phyloP scores from a whole-genome alignment of 306 rosid species.

The Hippophae rhamnoides region DNA sequence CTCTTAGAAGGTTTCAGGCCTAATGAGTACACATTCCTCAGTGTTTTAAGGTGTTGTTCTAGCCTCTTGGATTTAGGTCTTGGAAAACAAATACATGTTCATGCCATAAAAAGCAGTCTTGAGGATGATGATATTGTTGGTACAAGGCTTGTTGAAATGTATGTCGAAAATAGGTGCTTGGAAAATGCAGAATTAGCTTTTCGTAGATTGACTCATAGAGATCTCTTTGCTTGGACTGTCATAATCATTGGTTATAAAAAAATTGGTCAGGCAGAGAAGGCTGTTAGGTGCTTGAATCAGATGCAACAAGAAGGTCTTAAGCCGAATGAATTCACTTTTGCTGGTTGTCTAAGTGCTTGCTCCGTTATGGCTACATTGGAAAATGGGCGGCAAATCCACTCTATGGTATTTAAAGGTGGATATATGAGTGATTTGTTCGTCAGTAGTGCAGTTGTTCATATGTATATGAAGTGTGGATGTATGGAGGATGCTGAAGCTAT shows the following conservation, averaged over 20 bases:
- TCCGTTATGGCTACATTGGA: slow-evolving; percentile 14
- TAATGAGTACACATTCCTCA: slow-evolving; percentile 23
- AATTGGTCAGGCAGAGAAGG: slow-evolving; percentile 27
- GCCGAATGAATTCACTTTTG: slow-evolving; percentile 31
- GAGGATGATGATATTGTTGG: slow-evolving; percentile 21
- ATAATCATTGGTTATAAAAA: slow-evolving; percentile 30
- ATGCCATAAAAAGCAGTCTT: slow-evolving; percentile 26
- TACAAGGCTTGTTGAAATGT: slow-evolving; percentile 32
- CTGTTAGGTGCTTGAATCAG: slow-evolving; percentile 16
- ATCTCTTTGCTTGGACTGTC: slow-evolving; percentile 28
- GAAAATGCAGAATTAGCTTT: slow-evolving; percentile 27
- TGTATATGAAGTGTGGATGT: slow-evolving; percentile 5
- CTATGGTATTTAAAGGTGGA: slow-evolving; percentile 3
- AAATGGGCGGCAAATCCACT: slow-evolving; percentile 5
- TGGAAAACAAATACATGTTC: slow-evolving; percentile 29
- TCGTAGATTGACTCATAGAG: slow-evolving; percentile 10
- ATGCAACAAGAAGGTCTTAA: slow-evolving; percentile 22
- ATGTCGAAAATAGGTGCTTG: slow-evolving; percentile 28
- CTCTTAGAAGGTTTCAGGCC: slow-evolving; percentile 32
- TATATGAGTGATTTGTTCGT: background rate
- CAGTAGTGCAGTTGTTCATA: slow-evolving; percentile 1
- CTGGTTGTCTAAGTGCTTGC: slow-evolving; percentile 30
- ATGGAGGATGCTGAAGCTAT: slow-evolving; percentile 7
- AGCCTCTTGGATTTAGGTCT: slow-evolving; percentile 19
- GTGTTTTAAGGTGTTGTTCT: slow-evolving; percentile 33